Evolutionary conservation across 108 stramenopile genomes (phyloP).

Genomic region (Cyclotella kingstonii): DNA sequence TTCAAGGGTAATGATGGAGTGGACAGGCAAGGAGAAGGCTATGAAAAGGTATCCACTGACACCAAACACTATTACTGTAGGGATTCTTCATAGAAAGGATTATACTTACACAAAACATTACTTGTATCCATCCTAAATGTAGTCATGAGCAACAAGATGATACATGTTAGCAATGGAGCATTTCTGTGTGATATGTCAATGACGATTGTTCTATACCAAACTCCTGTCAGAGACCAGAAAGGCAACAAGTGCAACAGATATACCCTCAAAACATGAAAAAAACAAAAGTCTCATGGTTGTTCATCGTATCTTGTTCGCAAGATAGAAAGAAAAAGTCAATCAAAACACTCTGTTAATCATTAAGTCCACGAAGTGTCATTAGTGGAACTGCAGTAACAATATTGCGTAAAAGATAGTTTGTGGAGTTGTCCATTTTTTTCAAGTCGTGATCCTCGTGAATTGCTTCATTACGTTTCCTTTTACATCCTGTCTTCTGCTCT

Average conservation of each 20-base stretch:
- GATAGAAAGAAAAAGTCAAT: not conserved
- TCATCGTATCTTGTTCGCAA: not conserved
- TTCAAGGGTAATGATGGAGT: too few relatives aligned
- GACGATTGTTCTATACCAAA: too few relatives aligned
- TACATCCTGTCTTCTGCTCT: not conserved
- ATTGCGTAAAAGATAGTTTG: slow-evolving; percentile 24
- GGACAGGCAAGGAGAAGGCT: too few relatives aligned
- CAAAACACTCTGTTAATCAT: not conserved
- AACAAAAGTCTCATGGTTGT: not conserved
- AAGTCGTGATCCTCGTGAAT: slow-evolving; percentile 3
- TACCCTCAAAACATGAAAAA: not conserved
- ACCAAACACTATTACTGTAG: too few relatives aligned
- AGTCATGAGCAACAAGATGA: too few relatives aligned
- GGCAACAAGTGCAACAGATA: not conserved
- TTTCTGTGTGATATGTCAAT: slow-evolving; percentile 23
- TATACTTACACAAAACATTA: too few relatives aligned
- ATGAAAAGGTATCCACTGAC: too few relatives aligned
- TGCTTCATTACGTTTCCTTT: not conserved
- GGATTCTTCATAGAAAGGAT: too few relatives aligned
- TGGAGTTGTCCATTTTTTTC: too few relatives aligned
- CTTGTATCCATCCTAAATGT: too few relatives aligned
- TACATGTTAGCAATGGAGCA: slow-evolving; percentile 26
- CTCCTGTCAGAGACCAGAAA: slow-evolving; percentile 15
- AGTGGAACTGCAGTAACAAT: slow-evolving; percentile 27
- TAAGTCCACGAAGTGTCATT: slow-evolving; percentile 25